Evolutionary conservation across 129 eudicot species (phyloP).

Genomic region (Artemisia tridentata): DNA sequence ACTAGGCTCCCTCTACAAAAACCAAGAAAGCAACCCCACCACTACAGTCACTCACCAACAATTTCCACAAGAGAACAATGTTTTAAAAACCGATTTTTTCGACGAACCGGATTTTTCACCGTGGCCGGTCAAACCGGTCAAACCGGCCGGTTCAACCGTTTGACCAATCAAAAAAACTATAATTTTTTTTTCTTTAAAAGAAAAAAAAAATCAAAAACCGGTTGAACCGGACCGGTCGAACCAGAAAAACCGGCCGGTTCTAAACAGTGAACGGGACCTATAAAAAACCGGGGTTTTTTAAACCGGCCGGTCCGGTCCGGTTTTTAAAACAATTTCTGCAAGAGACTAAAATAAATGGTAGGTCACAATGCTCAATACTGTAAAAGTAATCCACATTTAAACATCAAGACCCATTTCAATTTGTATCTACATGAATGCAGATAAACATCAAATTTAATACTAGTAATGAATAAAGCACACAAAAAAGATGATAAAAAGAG

Average conservation of each 20-base stretch:
- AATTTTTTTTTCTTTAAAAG: too few species aligned
- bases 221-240: too few species aligned
- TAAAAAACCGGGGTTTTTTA: too few species aligned
- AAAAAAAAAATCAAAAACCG: too few species aligned
- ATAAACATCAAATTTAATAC: constrained; percentile 18
- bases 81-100: too few species aligned
- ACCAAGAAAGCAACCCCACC: constrained; percentile 29
- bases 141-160: too few species aligned
- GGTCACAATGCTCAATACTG: not conserved
- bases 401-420: constrained; percentile 7
- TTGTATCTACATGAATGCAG: constrained; percentile 8
- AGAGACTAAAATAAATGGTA: constrained; percentile 15
- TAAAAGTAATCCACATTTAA: constrained; percentile 11
- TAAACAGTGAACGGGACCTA: too few species aligned
- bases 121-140: too few species aligned
- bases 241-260: too few species aligned
- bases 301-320: too few species aligned
- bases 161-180: too few species aligned
- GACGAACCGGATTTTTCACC: too few species aligned
- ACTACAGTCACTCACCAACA: constrained; percentile 12
- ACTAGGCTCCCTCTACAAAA: constrained; percentile 19
- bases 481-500: not conserved
- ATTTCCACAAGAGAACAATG: constrained; percentile 23
- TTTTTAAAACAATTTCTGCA: constrained; percentile 26
- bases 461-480: constrained; percentile 5